phyloP scores from a whole-genome alignment of 108 stramenopile species.

The Nannochloropsis salina region DNA sequence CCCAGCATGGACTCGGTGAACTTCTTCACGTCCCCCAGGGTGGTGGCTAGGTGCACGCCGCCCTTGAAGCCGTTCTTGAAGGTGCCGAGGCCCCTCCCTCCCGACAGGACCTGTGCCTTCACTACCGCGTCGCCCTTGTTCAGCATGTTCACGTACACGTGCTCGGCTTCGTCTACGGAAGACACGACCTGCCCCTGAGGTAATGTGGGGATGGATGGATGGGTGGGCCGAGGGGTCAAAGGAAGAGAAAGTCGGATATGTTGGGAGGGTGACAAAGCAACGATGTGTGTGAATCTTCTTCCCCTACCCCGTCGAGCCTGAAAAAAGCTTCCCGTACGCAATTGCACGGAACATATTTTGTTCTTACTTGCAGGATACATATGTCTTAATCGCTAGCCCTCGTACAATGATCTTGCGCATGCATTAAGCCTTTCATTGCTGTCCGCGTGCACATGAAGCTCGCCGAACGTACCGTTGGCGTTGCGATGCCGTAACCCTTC shows the following conservation, averaged over 20 bases:
- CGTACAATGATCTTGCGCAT: too few relatives aligned
- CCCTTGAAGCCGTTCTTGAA: constrained; percentile 78
- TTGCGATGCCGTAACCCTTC: constrained; percentile 59
- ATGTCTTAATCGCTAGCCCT: too few relatives aligned
- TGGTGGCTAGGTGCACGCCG: constrained; percentile 66
- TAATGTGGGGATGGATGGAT: not conserved
- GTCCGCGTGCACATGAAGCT: too few relatives aligned
- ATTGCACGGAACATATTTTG: too few relatives aligned
- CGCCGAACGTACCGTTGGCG: constrained; percentile 44
- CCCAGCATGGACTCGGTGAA: constrained; percentile 73
- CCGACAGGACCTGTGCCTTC: constrained; percentile 77
- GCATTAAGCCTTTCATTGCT: too few relatives aligned
- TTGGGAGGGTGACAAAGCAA: not conserved
- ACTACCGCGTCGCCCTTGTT: constrained; percentile 59
- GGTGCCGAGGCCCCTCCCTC: constrained; percentile 70
- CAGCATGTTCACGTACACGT: not conserved
- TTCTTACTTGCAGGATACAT: too few relatives aligned
- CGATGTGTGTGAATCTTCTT: not conserved
- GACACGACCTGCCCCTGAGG: not conserved
- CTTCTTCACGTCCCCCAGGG: constrained; percentile 57
- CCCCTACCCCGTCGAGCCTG: too few relatives aligned
- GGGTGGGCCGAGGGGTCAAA: not conserved
- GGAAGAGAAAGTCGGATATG: not conserved
- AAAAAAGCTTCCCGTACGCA: too few relatives aligned
- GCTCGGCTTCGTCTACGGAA: constrained; percentile 8